These are phyloP conservation scores for Nidularia sp. DNA, from an alignment of 768 basidiomycete species.

Conservation along the genomic window DNA sequence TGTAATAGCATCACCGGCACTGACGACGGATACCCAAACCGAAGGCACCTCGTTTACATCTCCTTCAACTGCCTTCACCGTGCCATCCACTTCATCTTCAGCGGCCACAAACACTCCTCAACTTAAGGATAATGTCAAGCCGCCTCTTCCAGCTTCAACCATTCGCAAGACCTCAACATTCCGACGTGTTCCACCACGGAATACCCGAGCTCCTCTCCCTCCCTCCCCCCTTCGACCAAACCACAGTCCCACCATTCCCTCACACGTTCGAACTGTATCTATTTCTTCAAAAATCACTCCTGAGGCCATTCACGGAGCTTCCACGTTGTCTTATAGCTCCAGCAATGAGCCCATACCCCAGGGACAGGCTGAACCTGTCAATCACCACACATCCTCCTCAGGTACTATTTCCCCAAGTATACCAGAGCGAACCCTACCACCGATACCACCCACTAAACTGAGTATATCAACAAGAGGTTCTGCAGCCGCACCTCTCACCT, in stretches of 20 bases:
- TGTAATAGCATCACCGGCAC: too few species aligned
- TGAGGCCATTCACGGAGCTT: too few species aligned
- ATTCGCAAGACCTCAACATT: slow-evolving; percentile 39
- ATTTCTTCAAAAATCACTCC: slow-evolving; percentile 5
- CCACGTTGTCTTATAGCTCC: too few species aligned
- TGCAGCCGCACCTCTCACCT: too few species aligned
- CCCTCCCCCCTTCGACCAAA: slow-evolving; percentile 24
- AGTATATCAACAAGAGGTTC: too few species aligned
- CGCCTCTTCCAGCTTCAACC: background rate
- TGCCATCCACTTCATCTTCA: slow-evolving; percentile 1
- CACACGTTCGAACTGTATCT: slow-evolving; percentile 15
- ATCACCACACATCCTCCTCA: too few species aligned
- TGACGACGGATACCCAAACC: too few species aligned
- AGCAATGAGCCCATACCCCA: slow-evolving; percentile 1
- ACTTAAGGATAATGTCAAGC: background rate
- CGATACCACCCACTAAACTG: too few species aligned
- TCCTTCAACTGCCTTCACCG: background rate
- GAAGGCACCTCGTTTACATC: too few species aligned
- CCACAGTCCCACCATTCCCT: background rate
- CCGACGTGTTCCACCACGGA: slow-evolving; percentile 40
- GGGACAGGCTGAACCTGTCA: too few species aligned
- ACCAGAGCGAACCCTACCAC: too few species aligned
- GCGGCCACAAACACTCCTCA: background rate
- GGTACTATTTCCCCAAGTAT: too few species aligned
- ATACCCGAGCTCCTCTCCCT: slow-evolving; percentile 25